Base-by-base conservation (phyloP, 2,329 filamentous ascomycete species). In the Xylaria multiplex region DNA sequence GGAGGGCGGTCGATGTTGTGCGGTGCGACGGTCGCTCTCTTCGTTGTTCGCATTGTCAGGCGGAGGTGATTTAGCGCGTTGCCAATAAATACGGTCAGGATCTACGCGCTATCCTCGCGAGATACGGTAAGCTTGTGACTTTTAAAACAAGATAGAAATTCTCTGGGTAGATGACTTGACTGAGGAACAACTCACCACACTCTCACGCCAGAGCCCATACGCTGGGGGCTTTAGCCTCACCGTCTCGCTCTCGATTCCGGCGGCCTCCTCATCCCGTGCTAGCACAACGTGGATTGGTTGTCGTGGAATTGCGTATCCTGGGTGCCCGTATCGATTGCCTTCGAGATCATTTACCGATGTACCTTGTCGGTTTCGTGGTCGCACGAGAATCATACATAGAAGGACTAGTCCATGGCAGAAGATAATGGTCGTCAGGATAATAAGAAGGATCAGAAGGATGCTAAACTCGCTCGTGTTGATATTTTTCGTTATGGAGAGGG, bases 181-280 rank as follows among this genome's bases (percentile, higher is more conserved):
- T 40, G 24, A 19, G n/a, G 42, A 42, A 43, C 13, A 30, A 88
- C 90, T 78, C 85, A 92, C 90, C 79, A 96, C 92, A 74, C 91
- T 95, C 77, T 90, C 89, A 59, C 93, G 85, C 92, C 93, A 96
- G 0, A 93, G 81, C 0, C 93, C 93, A 75, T 97, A 97, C 2
- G 93, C 93, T 0, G 94, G 93, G 3, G 94, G 93, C 8, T 89
- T 87, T 22, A 84, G 70, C 72, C 89, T 88, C 48, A 81, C 80
- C 0, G 85, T 80, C 65, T 88, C 85, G 57, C 82, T 85, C 63
- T 86, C 84, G 59, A 84, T 77, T 3, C 85, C 86, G 1, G 81
- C 85, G 19, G 87, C 85, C 73, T 93, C 92, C 73, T 94, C 91
- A 74, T 96, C 93, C 46, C 87, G 85, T 2, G 89, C 88, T 52